Conservation (phyloP, 306 rosid species). For the Dicorynia guianensis region DNA sequence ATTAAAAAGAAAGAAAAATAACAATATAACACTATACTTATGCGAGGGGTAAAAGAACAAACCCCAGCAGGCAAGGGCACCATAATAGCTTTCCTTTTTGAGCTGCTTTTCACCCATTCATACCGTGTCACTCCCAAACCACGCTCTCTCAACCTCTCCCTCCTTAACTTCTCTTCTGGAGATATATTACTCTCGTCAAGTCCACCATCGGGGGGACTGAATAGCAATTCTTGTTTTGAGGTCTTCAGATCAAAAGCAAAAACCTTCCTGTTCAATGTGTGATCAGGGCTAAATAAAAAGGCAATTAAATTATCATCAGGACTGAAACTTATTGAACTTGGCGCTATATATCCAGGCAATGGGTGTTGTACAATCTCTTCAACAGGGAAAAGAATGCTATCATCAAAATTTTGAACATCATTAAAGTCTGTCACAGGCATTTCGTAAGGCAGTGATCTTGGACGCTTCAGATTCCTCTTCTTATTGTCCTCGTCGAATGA, state of each 20-base stretch:
- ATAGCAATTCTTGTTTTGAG: conserved; percentile 65
- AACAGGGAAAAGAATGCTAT: conserved; percentile 64
- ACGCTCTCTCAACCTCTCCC: conserved; percentile 95
- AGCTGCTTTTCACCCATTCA: conserved; percentile 88
- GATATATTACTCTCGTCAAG: conserved; percentile 90
- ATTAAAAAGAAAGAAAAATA: conserved; percentile 19
- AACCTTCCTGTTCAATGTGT: conserved; percentile 71
- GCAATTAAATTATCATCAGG: conserved; percentile 74
- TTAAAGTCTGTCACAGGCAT: conserved; percentile 83
- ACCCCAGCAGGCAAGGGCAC: conserved; percentile 99
- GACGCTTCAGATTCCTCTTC: conserved; percentile 74
- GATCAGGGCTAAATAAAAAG: conserved; percentile 82
- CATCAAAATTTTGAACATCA: conserved; percentile 58
- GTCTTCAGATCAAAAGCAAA: conserved; percentile 70
- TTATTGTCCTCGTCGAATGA: conserved; percentile 64
- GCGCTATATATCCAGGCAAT: conserved; percentile 85
- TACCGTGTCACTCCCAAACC: conserved; percentile 95
- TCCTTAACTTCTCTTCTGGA: conserved; percentile 88
- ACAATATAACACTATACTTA: conserved; percentile 1
- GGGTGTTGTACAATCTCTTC: conserved; percentile 95
- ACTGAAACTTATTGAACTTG: conserved; percentile 83
- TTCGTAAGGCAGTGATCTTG: conserved; percentile 52
- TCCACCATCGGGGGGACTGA: conserved; percentile 92
- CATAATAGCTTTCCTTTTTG: conserved; percentile 69
- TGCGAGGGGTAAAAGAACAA: conserved; percentile 45